Evolutionary conservation across 768 basidiomycete genomes (phyloP).

Genomic region (Porphyrellus cyaneotinctus): DNA sequence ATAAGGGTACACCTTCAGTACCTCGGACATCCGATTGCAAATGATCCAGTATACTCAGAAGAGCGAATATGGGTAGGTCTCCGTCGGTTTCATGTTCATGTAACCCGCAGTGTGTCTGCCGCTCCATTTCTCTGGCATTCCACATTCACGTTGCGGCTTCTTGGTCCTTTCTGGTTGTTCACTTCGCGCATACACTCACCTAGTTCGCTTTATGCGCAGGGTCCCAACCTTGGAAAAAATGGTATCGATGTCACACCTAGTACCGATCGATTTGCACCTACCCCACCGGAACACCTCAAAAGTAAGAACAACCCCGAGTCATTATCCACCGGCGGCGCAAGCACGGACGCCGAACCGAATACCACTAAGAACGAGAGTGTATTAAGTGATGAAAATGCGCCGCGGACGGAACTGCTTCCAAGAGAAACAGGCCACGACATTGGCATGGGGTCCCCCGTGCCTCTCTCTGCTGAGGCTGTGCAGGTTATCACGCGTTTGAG

Average conservation of each 20-base stretch:
- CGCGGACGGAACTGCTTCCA: conserved; percentile 55
- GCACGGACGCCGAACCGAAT: conserved; percentile 1
- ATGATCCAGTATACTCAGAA: conserved; percentile 91
- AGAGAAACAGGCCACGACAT: conserved; percentile 86
- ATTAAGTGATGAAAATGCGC: background rate
- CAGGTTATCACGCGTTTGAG: conserved; percentile 73
- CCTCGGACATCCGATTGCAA: conserved; percentile 89
- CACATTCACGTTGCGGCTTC: background rate
- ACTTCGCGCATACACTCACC: background rate
- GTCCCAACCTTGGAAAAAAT: conserved; percentile 66
- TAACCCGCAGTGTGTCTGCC: background rate
- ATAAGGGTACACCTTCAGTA: conserved; percentile 95
- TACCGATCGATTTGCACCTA: conserved; percentile 59
- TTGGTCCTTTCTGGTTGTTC: background rate
- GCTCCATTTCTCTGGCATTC: background rate
- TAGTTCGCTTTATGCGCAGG: conserved; percentile 38
- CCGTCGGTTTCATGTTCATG: background rate
- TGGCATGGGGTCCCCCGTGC: conserved; percentile 82
- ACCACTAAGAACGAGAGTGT: background rate
- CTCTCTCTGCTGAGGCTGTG: conserved; percentile 72
- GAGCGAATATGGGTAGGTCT: conserved; percentile 64
- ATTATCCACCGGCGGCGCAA: conserved; percentile 14
- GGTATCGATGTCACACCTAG: conserved; percentile 77
- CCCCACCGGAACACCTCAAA: conserved; percentile 40
- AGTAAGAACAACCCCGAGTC: conserved; percentile 46